Conservation (phyloP, 1,139 yeast genomes). For the Hyphopichia fennica region DNA sequence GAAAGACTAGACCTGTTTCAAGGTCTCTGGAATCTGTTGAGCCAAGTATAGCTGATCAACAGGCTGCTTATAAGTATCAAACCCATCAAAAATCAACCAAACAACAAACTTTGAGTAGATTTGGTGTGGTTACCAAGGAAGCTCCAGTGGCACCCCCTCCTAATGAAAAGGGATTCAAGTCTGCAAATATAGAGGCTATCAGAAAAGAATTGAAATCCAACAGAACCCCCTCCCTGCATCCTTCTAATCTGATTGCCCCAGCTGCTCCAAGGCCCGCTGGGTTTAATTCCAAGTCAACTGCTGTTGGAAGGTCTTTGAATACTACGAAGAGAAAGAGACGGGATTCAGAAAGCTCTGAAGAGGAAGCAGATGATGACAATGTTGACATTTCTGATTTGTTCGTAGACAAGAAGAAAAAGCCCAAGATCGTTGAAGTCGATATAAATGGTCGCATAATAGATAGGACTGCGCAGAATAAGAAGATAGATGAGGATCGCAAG, state of each 20-base stretch:
- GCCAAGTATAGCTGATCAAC: slow-evolving; percentile 16
- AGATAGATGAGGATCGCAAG: slow-evolving; percentile 44
- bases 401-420: slow-evolving; percentile 31
- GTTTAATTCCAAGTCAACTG: slow-evolving; percentile 49
- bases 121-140: slow-evolving; percentile 39
- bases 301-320: slow-evolving; percentile 40
- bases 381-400: slow-evolving; percentile 45
- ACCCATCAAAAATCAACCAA: slow-evolving; percentile 23
- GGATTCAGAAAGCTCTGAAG: slow-evolving; percentile 37
- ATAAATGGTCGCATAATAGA: slow-evolving; percentile 36
- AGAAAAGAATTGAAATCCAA: slow-evolving; percentile 35
- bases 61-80: slow-evolving; percentile 25
- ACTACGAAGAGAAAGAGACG: slow-evolving; percentile 27
- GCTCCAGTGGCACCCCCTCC: slow-evolving; percentile 45
- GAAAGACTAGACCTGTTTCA: slow-evolving; percentile 6
- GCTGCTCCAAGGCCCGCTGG: slow-evolving; percentile 85
- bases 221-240: slow-evolving; percentile 17
- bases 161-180: slow-evolving; percentile 29
- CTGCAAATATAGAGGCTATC: slow-evolving; percentile 41
- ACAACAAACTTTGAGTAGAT: slow-evolving; percentile 53
- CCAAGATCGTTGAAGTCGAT: slow-evolving; percentile 41
- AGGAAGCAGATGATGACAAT: slow-evolving; percentile 31
- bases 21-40: slow-evolving; percentile 19
- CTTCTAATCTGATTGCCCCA: slow-evolving; percentile 35
- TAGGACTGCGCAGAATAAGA: slow-evolving; percentile 13